Conservation (phyloP, 139 green algal genomes). For the Nannochloris sp. region DNA sequence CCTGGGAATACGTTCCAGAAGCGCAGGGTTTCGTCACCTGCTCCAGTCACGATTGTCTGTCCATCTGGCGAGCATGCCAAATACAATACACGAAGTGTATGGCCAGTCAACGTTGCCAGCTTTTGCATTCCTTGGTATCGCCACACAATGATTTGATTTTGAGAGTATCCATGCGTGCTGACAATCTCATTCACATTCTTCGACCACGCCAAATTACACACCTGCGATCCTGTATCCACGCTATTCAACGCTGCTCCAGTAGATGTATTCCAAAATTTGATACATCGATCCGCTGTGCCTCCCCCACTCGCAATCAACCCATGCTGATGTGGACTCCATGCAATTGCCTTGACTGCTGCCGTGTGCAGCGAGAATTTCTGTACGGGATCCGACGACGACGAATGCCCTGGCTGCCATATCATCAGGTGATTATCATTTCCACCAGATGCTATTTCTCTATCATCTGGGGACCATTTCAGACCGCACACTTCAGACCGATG, state of each 20-base stretch:
- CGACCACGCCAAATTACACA: slow-evolving; percentile 94
- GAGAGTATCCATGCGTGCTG: slow-evolving; percentile 92
- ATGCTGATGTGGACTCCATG: slow-evolving; percentile 95
- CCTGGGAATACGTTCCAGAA: slow-evolving; percentile 94
- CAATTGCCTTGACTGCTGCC: slow-evolving; percentile 91
- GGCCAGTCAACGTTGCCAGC: slow-evolving; percentile 86
- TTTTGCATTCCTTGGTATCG: slow-evolving; percentile 66
- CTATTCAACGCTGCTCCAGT: slow-evolving; percentile 55
- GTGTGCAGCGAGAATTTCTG: slow-evolving; percentile 46
- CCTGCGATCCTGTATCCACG: slow-evolving; percentile 87
- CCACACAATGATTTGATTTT: slow-evolving; percentile 89
- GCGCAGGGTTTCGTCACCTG: slow-evolving; percentile 87
- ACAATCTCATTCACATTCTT: slow-evolving; percentile 97
- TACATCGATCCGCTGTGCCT: slow-evolving; percentile 91
- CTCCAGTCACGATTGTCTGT: slow-evolving; percentile 92
- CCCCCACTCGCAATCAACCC: slow-evolving; percentile 86
- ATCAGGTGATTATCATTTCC: slow-evolving; percentile 83
- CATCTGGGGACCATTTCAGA: slow-evolving; percentile 73
- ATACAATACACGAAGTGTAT: slow-evolving; percentile 91
- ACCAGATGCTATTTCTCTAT: slow-evolving; percentile 67
- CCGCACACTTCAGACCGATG: slow-evolving; percentile 86
- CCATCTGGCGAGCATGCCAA: slow-evolving; percentile 89
- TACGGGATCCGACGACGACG: slow-evolving; percentile 19
- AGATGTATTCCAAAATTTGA: slow-evolving; percentile 94
- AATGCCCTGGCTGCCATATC: slow-evolving; percentile 45